These are phyloP conservation scores for Chalciporus pseudorubinellus DNA, from an alignment of 768 basidiomycete species.

Conservation along the genomic window DNA sequence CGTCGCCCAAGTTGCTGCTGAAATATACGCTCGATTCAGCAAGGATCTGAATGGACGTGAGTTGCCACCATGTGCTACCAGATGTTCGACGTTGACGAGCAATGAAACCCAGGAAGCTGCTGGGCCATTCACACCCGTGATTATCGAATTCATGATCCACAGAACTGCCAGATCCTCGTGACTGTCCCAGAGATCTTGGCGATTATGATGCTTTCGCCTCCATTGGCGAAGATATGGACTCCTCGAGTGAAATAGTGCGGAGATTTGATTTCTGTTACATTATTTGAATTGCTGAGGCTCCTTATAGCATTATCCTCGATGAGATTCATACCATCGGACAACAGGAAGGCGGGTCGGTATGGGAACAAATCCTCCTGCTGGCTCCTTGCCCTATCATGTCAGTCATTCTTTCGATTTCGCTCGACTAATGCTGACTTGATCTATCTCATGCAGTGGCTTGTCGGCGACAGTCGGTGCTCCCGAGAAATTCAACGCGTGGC, in stretches of 20 bases:
- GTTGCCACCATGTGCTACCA: conserved; percentile 16
- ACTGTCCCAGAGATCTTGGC: conserved; percentile 72
- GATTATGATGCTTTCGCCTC: conserved; percentile 67
- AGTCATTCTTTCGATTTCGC: conserved; percentile 16
- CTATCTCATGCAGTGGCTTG: conserved; percentile 46
- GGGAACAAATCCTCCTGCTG: conserved; percentile 72
- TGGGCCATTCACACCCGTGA: conserved; percentile 71
- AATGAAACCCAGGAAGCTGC: conserved; percentile 43
- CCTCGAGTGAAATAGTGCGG: conserved; percentile 62
- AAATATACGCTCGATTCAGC: conserved; percentile 68
- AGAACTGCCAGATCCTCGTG: conserved; percentile 69
- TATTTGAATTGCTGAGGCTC: neutral
- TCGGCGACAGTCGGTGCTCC: conserved; percentile 72
- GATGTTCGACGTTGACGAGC: neutral
- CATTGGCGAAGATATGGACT: conserved; percentile 59
- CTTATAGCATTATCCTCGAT: conserved; percentile 56
- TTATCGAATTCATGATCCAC: conserved; percentile 57
- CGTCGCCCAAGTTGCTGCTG: conserved; percentile 68
- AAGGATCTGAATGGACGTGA: conserved; percentile 49
- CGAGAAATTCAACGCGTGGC: conserved; percentile 63
- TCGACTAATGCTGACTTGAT: neutral
- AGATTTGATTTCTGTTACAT: conserved; percentile 3
- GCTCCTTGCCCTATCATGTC: conserved; percentile 74
- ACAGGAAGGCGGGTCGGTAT: conserved; percentile 64
- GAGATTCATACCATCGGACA: conserved; percentile 66